These are phyloP conservation scores for Talaromyces sp. DNA, from an alignment of 2,329 filamentous ascomycete species.

Conservation along the genomic window DNA sequence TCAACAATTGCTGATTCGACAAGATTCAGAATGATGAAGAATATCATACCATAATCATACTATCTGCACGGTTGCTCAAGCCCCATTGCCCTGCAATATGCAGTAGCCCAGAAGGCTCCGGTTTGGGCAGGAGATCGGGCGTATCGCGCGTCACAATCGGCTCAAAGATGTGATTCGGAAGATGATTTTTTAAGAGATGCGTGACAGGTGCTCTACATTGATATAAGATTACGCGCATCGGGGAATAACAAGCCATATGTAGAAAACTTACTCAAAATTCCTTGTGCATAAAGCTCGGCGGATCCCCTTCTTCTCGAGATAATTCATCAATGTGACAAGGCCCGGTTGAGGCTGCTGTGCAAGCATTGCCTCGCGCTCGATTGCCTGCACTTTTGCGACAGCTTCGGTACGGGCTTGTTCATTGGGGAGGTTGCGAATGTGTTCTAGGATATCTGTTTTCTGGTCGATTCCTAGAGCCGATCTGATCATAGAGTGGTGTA, in stretches of 20 bases:
- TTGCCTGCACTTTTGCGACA: slow-evolving; percentile 68
- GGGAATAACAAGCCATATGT: not conserved
- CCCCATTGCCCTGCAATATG: slow-evolving; percentile 80
- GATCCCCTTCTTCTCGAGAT: slow-evolving; percentile 65
- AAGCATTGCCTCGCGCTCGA: slow-evolving; percentile 79
- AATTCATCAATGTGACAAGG: slow-evolving; percentile 72
- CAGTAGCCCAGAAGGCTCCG: slow-evolving; percentile 79
- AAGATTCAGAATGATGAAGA: not conserved
- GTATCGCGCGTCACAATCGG: slow-evolving; percentile 83
- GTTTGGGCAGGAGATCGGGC: slow-evolving; percentile 66
- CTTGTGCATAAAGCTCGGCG: slow-evolving; percentile 86
- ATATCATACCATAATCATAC: slow-evolving; percentile 36
- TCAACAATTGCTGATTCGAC: not conserved
- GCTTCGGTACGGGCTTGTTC: slow-evolving; percentile 58
- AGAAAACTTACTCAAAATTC: slow-evolving; percentile 68
- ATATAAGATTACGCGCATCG: not conserved
- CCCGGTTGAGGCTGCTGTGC: slow-evolving; percentile 79
- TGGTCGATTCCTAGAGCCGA: slow-evolving; percentile 68
- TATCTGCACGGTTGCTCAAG: slow-evolving; percentile 47
- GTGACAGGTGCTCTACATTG: slow-evolving; percentile 37
- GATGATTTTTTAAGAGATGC: slow-evolving; percentile 63
- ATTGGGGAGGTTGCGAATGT: slow-evolving; percentile 72
- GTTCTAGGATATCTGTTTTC: slow-evolving; percentile 77
- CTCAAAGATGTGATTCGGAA: slow-evolving; percentile 63
- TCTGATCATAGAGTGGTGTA: slow-evolving; percentile 21